Evolutionary conservation across 2,329 filamentous ascomycete genomes (phyloP).

Genomic region (Lithohypha guttulata): DNA sequence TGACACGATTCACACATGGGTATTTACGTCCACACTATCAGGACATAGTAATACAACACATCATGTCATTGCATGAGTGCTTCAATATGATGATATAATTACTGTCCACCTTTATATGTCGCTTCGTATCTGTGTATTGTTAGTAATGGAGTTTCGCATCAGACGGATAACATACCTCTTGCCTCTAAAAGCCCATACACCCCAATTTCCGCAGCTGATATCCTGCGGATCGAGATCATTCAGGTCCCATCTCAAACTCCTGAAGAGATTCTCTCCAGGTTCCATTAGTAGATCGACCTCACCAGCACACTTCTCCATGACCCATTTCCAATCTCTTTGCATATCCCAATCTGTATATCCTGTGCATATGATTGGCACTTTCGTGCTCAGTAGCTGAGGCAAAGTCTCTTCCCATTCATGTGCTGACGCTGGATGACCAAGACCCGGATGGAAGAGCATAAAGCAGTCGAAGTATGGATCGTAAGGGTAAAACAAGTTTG

Average conservation of each 20-base stretch:
- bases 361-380: slow-evolving; percentile 85
- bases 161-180: slow-evolving; percentile 62
- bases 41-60: too few relatives aligned
- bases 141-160: slow-evolving; percentile 6
- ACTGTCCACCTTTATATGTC: slow-evolving; percentile 12
- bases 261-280: slow-evolving; percentile 87
- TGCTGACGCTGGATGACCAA: slow-evolving; percentile 84
- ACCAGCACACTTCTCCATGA: slow-evolving; percentile 70
- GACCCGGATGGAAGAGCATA: slow-evolving; percentile 89
- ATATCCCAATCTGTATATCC: slow-evolving; percentile 95
- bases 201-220: slow-evolving; percentile 92
- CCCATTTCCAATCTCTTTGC: slow-evolving; percentile 83
- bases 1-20: too few relatives aligned
- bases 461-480: slow-evolving; percentile 99
- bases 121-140: slow-evolving; percentile 21
- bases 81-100: too few relatives aligned
- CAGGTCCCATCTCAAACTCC: slow-evolving; percentile 90
- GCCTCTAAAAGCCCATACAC: slow-evolving; percentile 90
- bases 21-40: too few relatives aligned
- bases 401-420: slow-evolving; percentile 92
- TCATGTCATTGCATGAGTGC: too few relatives aligned
- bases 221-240: slow-evolving; percentile 94
- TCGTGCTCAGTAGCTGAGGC: slow-evolving; percentile 83
- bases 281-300: slow-evolving; percentile 88
- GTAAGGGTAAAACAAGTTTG: slow-evolving; percentile 82